Percentiles rank a stretch among this genome's conserved stretches.
phyloP scores from a whole-genome alignment of 805 yeast genomes.

The Pichia heedii region DNA sequence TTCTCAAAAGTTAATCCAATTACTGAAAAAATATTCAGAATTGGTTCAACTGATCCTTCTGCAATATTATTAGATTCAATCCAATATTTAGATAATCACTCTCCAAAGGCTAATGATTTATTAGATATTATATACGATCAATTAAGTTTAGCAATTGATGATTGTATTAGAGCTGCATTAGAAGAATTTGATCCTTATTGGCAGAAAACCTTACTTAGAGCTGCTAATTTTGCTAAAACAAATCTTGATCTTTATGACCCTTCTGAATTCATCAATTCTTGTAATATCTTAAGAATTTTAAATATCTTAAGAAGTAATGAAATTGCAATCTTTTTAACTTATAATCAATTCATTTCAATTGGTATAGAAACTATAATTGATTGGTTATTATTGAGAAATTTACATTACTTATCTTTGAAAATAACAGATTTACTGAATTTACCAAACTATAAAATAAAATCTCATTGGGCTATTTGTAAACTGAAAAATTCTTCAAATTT shows the following conservation, averaged over 20 bases:
- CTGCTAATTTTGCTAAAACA: slow-evolving; percentile 82
- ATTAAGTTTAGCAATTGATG: slow-evolving; percentile 52
- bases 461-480: slow-evolving; percentile 75
- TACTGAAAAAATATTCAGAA: slow-evolving; percentile 56
- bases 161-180: slow-evolving; percentile 64
- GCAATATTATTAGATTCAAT: slow-evolving; percentile 77
- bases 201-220: slow-evolving; percentile 73
- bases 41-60: slow-evolving; percentile 79
- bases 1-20: slow-evolving; percentile 51
- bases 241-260: slow-evolving; percentile 47
- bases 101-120: slow-evolving; percentile 78
- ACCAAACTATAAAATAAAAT: slow-evolving; percentile 46
- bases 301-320: slow-evolving; percentile 59
- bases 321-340: slow-evolving; percentile 62
- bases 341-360: slow-evolving; percentile 38
- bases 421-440: slow-evolving; percentile 42
- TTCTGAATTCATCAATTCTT: slow-evolving; percentile 50
- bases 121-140: slow-evolving; percentile 43
- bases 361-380: slow-evolving; percentile 51
- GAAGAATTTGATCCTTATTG: slow-evolving; percentile 69
- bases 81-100: slow-evolving; percentile 51
- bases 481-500: slow-evolving; percentile 44
- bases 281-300: slow-evolving; percentile 55
- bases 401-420: slow-evolving; percentile 55
- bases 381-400: slow-evolving; percentile 48